Base-by-base conservation (phyloP, 2,329 filamentous ascomycete species). In the Calonectria ilicicola region DNA sequence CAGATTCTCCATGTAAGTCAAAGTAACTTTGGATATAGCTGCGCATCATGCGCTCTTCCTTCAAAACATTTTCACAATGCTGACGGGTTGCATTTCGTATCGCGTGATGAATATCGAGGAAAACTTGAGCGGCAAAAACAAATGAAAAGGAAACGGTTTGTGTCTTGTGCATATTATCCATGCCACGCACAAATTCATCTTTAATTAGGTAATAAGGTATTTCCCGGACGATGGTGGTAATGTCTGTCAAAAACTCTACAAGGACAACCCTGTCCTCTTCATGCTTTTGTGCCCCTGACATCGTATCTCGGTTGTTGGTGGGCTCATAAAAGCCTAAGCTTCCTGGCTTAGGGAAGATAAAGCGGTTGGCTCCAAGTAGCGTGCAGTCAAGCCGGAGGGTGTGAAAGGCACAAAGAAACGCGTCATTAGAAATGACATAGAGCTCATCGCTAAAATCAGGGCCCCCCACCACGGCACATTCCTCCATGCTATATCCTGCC, bases 61-160 rank as follows among this genome's bases (percentile, higher is more conserved):
- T 49, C 1, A 82, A 75, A 6, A 76, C 38, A 5, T 62, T 26
- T 53, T 53, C 26, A 17, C 26, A 53, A 12, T 64, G 14, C 70
- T 47, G 78, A 0, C 70, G 58, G 17, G 47, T 38, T 40, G 27
- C 8, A 63, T 12, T 69, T 15, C 82, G 72, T 2, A 86, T 75
- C 2, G 72, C 64, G 68, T 85, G 81, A 17, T 85, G 81, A 38
- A 86, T 83, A 53, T 87, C 86, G 6, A 88, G 82, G 67, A 84
- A 84, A 17, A 85, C 67, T 60, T 87, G 85, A 5, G 81, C 78
- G 14, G 84, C 84, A 69, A 87, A 87, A 1, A 83, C 77, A 12
- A 84, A 78, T 70, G 80, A 83, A 44, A 86, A 81, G 0, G 85
- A 77, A 4, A 85, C 64, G 6, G 80, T 49, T 1, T 70, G 51